Percentiles rank a stretch among this genome's conserved stretches.
These are phyloP conservation scores for Ambrosiella xylebori DNA, from an alignment of 2,329 filamentous ascomycete species.

Conservation along the genomic window DNA sequence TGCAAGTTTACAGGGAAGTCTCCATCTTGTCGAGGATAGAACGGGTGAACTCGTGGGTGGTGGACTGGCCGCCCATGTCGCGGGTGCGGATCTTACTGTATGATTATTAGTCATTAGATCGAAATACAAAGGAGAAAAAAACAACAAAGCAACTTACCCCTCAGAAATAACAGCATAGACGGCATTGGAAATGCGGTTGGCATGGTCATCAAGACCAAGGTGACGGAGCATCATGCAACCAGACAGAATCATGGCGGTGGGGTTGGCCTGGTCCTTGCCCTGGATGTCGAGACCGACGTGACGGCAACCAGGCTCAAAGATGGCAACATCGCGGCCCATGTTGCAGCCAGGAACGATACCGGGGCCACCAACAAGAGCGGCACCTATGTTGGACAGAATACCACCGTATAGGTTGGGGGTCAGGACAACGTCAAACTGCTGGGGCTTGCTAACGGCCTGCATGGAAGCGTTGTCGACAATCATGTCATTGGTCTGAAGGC, in stretches of 20 bases:
- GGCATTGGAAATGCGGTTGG: constrained; percentile 91
- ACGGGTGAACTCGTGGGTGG: constrained; percentile 87
- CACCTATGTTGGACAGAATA: constrained; percentile 97
- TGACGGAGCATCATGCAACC: constrained; percentile 95
- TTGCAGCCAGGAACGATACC: constrained; percentile 97
- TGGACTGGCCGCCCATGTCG: constrained; percentile 85
- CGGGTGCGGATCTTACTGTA: constrained; percentile 68
- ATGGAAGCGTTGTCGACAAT: constrained; percentile 99
- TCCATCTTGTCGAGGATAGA: constrained; percentile 96
- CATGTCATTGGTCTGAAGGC: constrained; percentile 94
- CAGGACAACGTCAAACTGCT: constrained; percentile 99
- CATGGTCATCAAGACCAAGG: constrained; percentile 92
- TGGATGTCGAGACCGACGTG: constrained; percentile 99
- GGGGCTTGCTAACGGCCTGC: constrained; percentile 90
- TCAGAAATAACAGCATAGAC: constrained; percentile 66
- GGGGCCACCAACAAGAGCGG: constrained; percentile 88
- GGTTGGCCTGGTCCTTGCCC: constrained; percentile 99
- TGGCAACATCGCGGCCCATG: constrained; percentile 95
- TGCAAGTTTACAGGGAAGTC: constrained; percentile 16
- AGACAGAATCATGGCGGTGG: constrained; percentile 84
- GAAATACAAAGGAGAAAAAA: neutral
- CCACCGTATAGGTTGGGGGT: constrained; percentile 99
- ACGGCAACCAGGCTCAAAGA: constrained; percentile 97
- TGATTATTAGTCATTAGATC: constrained; percentile 23
- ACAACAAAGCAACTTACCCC: constrained; percentile 42